A percentile compares a stretch with the other conserved stretches of the same genome.
Conservation (phyloP, 75 land plant species). For the Pinus taeda region DNA sequence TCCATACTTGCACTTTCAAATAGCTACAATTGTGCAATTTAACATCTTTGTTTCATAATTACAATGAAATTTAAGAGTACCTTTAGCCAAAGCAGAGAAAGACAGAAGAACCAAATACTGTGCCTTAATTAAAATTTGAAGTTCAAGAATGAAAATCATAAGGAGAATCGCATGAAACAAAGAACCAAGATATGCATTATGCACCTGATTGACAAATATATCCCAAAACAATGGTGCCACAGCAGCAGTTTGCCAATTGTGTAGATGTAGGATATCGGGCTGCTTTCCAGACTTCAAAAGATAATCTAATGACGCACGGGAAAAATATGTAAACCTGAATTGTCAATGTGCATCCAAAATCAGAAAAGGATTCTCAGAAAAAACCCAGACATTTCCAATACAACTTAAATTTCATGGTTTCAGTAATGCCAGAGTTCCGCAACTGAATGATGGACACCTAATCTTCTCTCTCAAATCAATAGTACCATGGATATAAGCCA, state of each 20-base stretch:
- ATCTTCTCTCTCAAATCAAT: background rate
- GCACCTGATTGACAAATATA: constrained; percentile 60
- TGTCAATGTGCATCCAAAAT: background rate
- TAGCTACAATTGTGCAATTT: too few species aligned
- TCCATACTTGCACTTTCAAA: too few species aligned
- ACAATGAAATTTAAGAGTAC: too few species aligned
- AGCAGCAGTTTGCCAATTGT: constrained; percentile 74
- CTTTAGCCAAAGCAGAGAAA: too few species aligned
- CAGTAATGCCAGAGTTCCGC: background rate
- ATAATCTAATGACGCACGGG: constrained; percentile 70
- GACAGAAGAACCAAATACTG: too few species aligned
- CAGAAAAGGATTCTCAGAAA: background rate
- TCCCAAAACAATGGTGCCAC: constrained; percentile 86
- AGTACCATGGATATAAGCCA: background rate
- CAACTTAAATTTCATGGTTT: background rate
- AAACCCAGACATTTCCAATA: background rate
- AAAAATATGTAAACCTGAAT: constrained; percentile 70
- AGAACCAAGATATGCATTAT: background rate
- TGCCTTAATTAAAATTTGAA: too few species aligned
- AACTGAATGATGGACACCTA: background rate
- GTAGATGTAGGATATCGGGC: constrained; percentile 75
- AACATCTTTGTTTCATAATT: too few species aligned
- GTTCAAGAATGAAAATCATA: too few species aligned
- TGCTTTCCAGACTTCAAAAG: constrained; percentile 66
- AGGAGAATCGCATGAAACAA: too few species aligned